Conservation (phyloP, 1,284 basidiomycete species). For the Coniophora puteana region DNA sequence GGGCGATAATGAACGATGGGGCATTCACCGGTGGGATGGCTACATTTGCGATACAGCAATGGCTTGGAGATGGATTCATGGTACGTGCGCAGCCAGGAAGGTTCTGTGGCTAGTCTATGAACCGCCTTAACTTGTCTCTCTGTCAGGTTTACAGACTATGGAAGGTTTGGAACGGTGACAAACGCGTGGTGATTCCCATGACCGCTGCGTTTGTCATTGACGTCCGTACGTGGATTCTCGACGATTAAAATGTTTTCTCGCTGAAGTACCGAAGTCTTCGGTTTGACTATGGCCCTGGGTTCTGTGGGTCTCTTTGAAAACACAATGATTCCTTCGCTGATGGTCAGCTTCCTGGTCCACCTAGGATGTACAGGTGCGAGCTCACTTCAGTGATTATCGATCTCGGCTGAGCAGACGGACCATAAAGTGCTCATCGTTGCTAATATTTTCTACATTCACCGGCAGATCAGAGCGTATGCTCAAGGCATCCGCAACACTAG, state of each 20-base stretch:
- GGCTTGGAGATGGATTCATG: conserved; percentile 28
- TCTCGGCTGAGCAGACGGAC: no score
- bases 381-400: not conserved
- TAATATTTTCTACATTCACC: conserved; percentile 32
- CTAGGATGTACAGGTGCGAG: conserved; percentile 34
- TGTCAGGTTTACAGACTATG: conserved; percentile 27
- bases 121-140: no score
- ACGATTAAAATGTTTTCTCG: not conserved
- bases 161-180: conserved; percentile 21
- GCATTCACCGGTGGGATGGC: no score
- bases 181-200: conserved; percentile 16
- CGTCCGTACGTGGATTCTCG: conserved; percentile 19
- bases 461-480: conserved; percentile 15
- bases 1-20: no score
- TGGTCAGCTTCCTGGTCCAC: conserved; percentile 33
- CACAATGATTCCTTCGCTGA: conserved; percentile 34
- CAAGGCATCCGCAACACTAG: conserved; percentile 19
- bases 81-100: conserved; percentile 18
- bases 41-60: conserved; percentile 26
- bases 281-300: conserved; percentile 14
- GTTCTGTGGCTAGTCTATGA: no score
- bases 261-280: conserved; percentile 13
- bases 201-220: conserved; percentile 18
- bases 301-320: conserved; percentile 14
- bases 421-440: conserved; percentile 31